A percentile compares a stretch with the other conserved stretches of the same genome.
Evolutionary conservation across 331 rosid species (phyloP).

Genomic region (Malus hybrid): DNA sequence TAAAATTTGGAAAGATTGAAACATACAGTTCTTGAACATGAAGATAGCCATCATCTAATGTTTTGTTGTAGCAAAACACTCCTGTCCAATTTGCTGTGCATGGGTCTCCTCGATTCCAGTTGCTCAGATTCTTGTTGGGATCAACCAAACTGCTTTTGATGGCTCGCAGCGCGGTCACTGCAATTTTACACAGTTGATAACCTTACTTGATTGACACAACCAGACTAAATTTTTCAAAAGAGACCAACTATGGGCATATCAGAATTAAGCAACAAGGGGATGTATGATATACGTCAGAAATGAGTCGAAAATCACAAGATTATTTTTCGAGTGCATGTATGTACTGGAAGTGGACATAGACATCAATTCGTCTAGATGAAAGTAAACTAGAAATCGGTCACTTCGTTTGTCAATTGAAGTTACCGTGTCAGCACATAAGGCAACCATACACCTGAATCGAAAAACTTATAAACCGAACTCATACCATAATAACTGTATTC

Average conservation of each 20-base stretch:
- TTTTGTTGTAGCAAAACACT: constrained; percentile 50
- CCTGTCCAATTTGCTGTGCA: constrained; percentile 75
- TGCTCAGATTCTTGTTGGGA: constrained; percentile 65
- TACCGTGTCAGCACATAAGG: not conserved
- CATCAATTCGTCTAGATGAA: not conserved
- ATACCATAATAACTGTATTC: not conserved
- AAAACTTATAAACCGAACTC: not conserved
- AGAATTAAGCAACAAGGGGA: not conserved
- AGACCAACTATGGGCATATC: not conserved
- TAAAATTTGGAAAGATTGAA: constrained; percentile 9
- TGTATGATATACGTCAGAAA: not conserved
- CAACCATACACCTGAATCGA: too few species aligned
- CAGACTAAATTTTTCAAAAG: not conserved
- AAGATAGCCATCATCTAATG: constrained; percentile 55
- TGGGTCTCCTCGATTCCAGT: constrained; percentile 77
- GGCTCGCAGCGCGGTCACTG: constrained; percentile 65
- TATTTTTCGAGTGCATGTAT: not conserved
- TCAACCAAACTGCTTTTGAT: constrained; percentile 55
- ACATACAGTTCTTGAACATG: constrained; percentile 76
- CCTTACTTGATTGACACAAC: constrained; percentile 9
- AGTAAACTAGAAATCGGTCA: not conserved
- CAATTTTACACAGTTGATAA: constrained; percentile 17
- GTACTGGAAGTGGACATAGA: not conserved
- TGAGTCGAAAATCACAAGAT: not conserved
- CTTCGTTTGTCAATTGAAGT: not conserved